A percentile compares a stretch with the other conserved stretches of the same genome.
These are phyloP conservation scores for Kitagawia praeruptora DNA, from an alignment of 129 eudicot species.

Conservation along the genomic window DNA sequence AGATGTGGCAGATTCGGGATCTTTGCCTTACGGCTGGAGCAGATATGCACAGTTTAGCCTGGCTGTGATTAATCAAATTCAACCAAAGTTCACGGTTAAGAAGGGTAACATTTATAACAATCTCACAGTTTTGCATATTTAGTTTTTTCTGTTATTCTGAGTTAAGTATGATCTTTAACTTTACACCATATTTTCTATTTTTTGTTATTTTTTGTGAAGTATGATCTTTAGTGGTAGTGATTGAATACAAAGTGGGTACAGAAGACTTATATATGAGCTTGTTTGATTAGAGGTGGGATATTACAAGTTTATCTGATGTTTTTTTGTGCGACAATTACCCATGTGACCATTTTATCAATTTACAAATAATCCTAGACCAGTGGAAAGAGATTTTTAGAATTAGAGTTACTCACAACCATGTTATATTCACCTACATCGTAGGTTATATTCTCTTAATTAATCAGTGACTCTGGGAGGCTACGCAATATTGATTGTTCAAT, in stretches of 20 bases:
- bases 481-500: background rate
- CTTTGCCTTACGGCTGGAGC: constrained; percentile 92
- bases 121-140: background rate
- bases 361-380: background rate
- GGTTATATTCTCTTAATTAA: background rate
- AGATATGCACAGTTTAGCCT: constrained; percentile 90
- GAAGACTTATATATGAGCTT: background rate
- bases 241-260: background rate
- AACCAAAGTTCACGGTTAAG: constrained; percentile 52
- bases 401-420: background rate
- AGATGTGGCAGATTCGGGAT: constrained; percentile 77
- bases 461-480: background rate
- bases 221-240: background rate
- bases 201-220: background rate
- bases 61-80: constrained; percentile 72
- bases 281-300: background rate
- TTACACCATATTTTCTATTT: background rate
- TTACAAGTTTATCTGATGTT: background rate
- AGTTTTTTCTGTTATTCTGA: background rate
- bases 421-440: background rate
- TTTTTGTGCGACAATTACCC: background rate
- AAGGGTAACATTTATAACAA: constrained; percentile 39
- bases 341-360: background rate
- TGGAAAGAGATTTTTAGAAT: background rate
- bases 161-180: background rate